These are phyloP conservation scores for Taphrina betulina DNA, from an alignment of 1,139 yeast species.

Conservation along the genomic window DNA sequence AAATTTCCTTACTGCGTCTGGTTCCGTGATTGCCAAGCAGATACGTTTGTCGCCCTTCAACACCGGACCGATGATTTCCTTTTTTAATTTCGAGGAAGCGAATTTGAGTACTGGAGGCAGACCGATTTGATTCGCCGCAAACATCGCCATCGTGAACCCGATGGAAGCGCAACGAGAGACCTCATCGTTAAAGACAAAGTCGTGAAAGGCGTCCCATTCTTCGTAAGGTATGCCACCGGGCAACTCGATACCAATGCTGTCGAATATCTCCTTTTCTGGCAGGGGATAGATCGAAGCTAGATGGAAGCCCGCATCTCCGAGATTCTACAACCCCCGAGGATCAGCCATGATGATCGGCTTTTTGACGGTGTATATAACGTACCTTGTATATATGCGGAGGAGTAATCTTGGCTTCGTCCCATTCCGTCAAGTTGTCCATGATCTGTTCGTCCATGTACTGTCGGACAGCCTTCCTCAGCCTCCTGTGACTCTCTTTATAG, in stretches of 20 bases:
- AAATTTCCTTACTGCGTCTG: conserved; percentile 50
- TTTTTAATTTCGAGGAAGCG: conserved; percentile 42
- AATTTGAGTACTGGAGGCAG: conserved; percentile 46
- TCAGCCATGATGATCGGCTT: too few species aligned
- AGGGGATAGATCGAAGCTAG: conserved; percentile 10
- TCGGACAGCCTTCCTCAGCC: conserved; percentile 47
- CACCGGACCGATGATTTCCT: conserved; percentile 44
- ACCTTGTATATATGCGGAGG: conserved; percentile 39
- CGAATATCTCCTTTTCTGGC: conserved; percentile 49
- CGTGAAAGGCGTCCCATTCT: conserved; percentile 88
- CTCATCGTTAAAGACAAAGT: conserved; percentile 68
- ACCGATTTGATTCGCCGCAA: conserved; percentile 44
- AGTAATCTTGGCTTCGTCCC: conserved; percentile 46
- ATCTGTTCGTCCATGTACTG: conserved; percentile 47
- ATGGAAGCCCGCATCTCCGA: conserved; percentile 5
- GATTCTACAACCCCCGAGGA: too few species aligned
- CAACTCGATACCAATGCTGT: background rate
- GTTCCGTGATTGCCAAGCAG: conserved; percentile 48
- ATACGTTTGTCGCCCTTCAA: conserved; percentile 46
- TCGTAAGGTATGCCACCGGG: conserved; percentile 5
- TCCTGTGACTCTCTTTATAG: conserved; percentile 47
- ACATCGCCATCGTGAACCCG: conserved; percentile 42
- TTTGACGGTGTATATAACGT: too few species aligned
- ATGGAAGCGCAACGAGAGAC: conserved; percentile 47
- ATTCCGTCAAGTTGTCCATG: conserved; percentile 47